Conservation (phyloP, 768 basidiomycete species). For the Lanmaoa rubissima region DNA sequence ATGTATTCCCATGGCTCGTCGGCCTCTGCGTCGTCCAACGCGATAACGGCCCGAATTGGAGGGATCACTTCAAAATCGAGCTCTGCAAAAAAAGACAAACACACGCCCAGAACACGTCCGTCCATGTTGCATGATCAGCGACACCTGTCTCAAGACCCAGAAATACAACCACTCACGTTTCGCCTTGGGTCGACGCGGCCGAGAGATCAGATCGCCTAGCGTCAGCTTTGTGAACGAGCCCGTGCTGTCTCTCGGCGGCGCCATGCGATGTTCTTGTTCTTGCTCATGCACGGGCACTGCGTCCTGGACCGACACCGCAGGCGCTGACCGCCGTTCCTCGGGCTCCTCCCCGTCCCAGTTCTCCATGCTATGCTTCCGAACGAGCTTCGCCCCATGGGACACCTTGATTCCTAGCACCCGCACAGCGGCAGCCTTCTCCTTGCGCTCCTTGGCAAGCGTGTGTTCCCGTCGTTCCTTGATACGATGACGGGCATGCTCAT, state of each 20-base stretch:
- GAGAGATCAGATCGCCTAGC: conserved; percentile 28
- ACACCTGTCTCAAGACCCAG: neutral
- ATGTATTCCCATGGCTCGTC: conserved; percentile 35
- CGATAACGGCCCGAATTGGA: conserved; percentile 32
- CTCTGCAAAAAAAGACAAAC: conserved; percentile 4
- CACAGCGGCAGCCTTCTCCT: conserved; percentile 24
- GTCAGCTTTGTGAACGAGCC: conserved; percentile 21
- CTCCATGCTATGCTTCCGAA: conserved; percentile 28
- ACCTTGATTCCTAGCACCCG: conserved; percentile 22
- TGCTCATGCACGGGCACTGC: neutral
- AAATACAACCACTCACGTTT: conserved; percentile 20
- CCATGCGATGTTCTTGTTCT: neutral
- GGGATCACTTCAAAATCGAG: conserved; percentile 32
- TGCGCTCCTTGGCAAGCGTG: conserved; percentile 30
- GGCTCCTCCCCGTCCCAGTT: conserved; percentile 29
- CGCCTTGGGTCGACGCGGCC: conserved; percentile 21
- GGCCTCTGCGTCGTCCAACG: conserved; percentile 28
- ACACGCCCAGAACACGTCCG: neutral
- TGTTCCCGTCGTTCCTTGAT: conserved; percentile 34
- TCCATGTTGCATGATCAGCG: neutral
- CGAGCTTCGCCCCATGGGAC: conserved; percentile 13
- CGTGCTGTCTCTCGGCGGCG: conserved; percentile 4
- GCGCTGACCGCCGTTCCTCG: neutral
- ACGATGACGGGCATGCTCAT: conserved; percentile 34
- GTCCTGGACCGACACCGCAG: neutral